Base-by-base conservation (phyloP, 352 stramenopile species). In the Vaucheria bursata region DNA sequence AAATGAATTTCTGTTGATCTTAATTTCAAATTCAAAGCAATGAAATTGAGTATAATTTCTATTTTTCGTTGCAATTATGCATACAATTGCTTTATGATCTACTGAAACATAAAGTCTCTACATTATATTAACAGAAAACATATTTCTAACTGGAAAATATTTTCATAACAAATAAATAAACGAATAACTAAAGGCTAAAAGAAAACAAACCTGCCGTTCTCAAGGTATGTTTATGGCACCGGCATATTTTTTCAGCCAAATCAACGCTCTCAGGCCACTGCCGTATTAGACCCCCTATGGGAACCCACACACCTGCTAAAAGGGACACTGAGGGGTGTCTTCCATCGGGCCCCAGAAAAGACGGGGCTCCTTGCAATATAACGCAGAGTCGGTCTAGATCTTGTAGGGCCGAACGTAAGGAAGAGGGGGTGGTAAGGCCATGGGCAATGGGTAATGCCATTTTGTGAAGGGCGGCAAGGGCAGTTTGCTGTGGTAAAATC, bases 181-280 rank as follows among this genome's bases (percentile, higher is more conserved):
- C n/a, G n/a, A n/a, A n/a, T n/a, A n/a, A n/a, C n/a, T n/a, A n/a
- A n/a, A n/a, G n/a, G n/a, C n/a, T n/a, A n/a, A n/a, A n/a, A n/a
- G n/a, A n/a, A n/a, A n/a, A n/a, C n/a, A n/a, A n/a, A 8, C 76
- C 70, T 25, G 2, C 39, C 1, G 36, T 67, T 0, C 72, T 64
- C 66, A 85, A 76, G 2, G 68, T 59, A 73, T 81, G 70, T 39
- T 85, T 85, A 67, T 84, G 79, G 39, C 70, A 85, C 1, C 80
- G 66, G 73, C 78, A 85, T 34, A 85, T 67, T 59, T 84, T 84
- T 36, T 85, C 80, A 65, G 70, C 69, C 1, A 81, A 38, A 33
- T 68, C 49, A 7, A 18, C 50, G 67, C 76, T 81, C 6, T 39
- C 70, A 39, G 74, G 76, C 33, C 71, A 53, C 25, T 38, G 32